Evolutionary conservation across 2,329 filamentous ascomycete genomes (phyloP).

Genomic region (Hymenoscyphus infarciens): DNA sequence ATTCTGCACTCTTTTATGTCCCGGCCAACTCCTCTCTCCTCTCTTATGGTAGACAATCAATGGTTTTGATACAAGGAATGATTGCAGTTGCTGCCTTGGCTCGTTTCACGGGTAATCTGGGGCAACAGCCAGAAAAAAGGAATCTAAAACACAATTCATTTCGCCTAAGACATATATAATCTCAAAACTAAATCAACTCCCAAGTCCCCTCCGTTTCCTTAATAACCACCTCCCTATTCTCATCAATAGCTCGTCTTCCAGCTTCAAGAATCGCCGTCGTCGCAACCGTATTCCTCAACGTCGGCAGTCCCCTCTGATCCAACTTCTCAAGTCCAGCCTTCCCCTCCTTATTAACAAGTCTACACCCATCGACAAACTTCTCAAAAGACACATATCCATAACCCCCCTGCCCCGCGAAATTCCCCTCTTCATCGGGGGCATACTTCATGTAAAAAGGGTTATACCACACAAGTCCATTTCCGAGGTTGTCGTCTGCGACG

Average conservation of each 20-base stretch:
- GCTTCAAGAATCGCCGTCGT: slow-evolving; percentile 91
- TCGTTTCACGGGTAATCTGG: too few relatives aligned
- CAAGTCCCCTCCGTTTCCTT: slow-evolving; percentile 61
- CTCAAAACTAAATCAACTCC: slow-evolving; percentile 49
- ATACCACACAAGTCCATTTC: slow-evolving; percentile 70
- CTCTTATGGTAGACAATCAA: too few relatives aligned
- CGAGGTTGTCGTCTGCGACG: slow-evolving; percentile 74
- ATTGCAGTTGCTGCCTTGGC: too few relatives aligned
- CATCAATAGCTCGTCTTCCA: slow-evolving; percentile 78
- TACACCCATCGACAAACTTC: slow-evolving; percentile 89
- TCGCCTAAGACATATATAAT: too few relatives aligned
- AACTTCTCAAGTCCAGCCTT: slow-evolving; percentile 69
- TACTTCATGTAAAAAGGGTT: slow-evolving; percentile 98
- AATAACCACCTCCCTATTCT: slow-evolving; percentile 75
- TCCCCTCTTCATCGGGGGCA: slow-evolving; percentile 89
- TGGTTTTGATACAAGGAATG: too few relatives aligned
- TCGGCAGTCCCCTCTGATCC: slow-evolving; percentile 77
- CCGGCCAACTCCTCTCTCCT: too few relatives aligned
- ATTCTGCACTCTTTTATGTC: too few relatives aligned
- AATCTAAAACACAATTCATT: too few relatives aligned
- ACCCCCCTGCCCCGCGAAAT: slow-evolving; percentile 85
- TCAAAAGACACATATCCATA: slow-evolving; percentile 95
- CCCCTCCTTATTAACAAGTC: slow-evolving; percentile 72
- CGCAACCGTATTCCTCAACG: slow-evolving; percentile 82
- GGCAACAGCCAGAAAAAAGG: too few relatives aligned